Base-by-base conservation (phyloP, 1,139 yeast species). In the Saccharomyces uvarum region DNA sequence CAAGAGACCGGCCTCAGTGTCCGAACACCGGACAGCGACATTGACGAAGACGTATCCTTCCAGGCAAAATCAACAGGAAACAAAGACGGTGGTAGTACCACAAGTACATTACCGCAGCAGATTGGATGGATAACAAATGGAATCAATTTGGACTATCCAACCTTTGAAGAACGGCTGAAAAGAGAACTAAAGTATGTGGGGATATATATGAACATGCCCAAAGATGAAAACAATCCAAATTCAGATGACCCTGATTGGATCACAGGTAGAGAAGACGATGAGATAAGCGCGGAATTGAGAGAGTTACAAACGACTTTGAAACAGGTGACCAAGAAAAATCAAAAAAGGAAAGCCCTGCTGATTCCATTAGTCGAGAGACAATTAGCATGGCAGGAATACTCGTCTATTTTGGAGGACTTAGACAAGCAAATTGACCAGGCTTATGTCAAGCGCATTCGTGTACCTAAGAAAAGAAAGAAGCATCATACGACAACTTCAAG, bases 361-460 rank as follows among this genome's bases (percentile, higher is more conserved):
- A 73, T 84, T 28, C 95, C 96, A 0, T 64, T 86, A 0, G 79
- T 91, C n/a, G 93, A 90, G 64, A 95, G 88, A 58, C 96, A 88
- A 64, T 77, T 95, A 64, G 97, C 98, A 27, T 93, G 93, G 81
- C 97, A 93, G 69, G 99, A 95, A 69, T 95, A 89, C 68, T 76
- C 84, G 55, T 87, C 95, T 13, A 90, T 95, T 54, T 72, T 91
- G 58, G 98, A 93, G 56, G 98, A 93, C 67, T 76, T 95, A 62
- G 97, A 95, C 69, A 93, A 91, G 68, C 99, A 95, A 71, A 93
- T 93, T 28, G 99, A 95, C 69, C 98, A 89, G 70, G 93, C 96
- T 11, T 93, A 90, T 67, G 75, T 87, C 63, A 88, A 91, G 70
- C 77, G 97, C 57, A 79, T 88, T 57, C 82, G 91, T 63, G 89